Evolutionary conservation across 257 asterid species (phyloP).

Genomic region (Ocimum tenuiflorum): DNA sequence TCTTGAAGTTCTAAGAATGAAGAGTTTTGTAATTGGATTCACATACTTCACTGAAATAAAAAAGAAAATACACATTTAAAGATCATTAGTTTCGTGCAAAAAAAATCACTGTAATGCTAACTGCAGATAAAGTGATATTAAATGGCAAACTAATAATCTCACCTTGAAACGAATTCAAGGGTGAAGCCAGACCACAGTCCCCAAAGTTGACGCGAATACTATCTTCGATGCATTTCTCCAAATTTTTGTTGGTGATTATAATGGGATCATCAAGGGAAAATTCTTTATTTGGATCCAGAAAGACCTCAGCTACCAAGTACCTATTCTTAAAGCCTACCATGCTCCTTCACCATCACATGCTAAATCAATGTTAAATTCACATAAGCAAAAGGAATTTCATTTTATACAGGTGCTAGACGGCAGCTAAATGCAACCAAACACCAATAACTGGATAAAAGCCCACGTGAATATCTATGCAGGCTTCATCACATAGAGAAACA

Average conservation of each 20-base stretch:
- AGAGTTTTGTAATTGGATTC: conserved; percentile 72
- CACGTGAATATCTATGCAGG: not conserved
- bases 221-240: conserved; percentile 54
- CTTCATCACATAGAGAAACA: not conserved
- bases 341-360: conserved; percentile 25
- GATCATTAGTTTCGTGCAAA: not conserved
- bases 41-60: conserved; percentile 67
- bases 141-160: conserved; percentile 4
- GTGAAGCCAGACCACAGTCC: conserved; percentile 84
- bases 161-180: conserved; percentile 70
- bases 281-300: conserved; percentile 71
- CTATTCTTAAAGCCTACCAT: conserved; percentile 94
- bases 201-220: conserved; percentile 77
- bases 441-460: too few species aligned
- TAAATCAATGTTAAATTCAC: conserved; percentile 4
- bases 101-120: not conserved
- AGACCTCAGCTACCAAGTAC: conserved; percentile 78
- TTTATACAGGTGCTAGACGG: not conserved
- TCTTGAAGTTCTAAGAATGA: conserved; percentile 72
- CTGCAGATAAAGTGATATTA: not conserved
- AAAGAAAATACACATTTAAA: not conserved
- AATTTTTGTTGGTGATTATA: conserved; percentile 57
- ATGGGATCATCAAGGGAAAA: conserved; percentile 52
- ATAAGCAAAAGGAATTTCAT: not conserved
- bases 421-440: not conserved